Evolutionary conservation across 2,329 filamentous ascomycete genomes (phyloP), one percentile per base, ranked within the genome.

Genomic region (Colletotrichum karsti): DNA sequence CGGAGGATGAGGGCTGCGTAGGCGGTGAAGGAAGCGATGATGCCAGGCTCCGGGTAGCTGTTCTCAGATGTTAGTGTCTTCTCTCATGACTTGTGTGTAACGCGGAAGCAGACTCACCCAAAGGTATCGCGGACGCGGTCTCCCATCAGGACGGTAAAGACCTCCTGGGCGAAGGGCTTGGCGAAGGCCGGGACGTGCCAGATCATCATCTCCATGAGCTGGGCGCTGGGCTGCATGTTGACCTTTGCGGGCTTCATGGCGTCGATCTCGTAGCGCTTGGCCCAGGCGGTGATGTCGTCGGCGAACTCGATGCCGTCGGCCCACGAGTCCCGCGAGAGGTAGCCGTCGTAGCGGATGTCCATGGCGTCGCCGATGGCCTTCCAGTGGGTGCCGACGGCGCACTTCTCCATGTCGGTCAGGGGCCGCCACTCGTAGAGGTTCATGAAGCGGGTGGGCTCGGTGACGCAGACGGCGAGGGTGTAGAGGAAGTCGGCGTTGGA

Each of bases 351-450:
- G 53, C 82, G 76, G 69, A 94, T 92, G 0, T 83, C 85, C 88
- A 94, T 91, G 58, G 88, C 87, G 72, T 93, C 90, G 13, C 92
- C 92, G 15, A 93, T 79, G 58, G 84, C 84, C 77, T 92, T 92
- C 92, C 91, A 94, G 73, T 92, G 89, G 0, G 88, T 89, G 15
- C 87, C 90, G 30, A 91, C 78, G 0, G 91, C 92, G 69, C 90
- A 92, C 9, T 82, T 77, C 77, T 95, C 93, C 78, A 94, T 83
- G 1, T 91, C 87, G 15, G 85, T 91, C 22, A 93, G 76, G 5
- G 80, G 41, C 2, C 93, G 87, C 92, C 92, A 95, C 75, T 95
- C 93, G 73, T 89, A 92, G 6, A 80, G 80, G 5, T 83, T 76
- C 33, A 92, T 85, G 83, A 91, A 94, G 13, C 85, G 82, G 30